Conservation (phyloP, 2,329 filamentous ascomycete genomes). For the Aureobasidium mangrovei region DNA sequence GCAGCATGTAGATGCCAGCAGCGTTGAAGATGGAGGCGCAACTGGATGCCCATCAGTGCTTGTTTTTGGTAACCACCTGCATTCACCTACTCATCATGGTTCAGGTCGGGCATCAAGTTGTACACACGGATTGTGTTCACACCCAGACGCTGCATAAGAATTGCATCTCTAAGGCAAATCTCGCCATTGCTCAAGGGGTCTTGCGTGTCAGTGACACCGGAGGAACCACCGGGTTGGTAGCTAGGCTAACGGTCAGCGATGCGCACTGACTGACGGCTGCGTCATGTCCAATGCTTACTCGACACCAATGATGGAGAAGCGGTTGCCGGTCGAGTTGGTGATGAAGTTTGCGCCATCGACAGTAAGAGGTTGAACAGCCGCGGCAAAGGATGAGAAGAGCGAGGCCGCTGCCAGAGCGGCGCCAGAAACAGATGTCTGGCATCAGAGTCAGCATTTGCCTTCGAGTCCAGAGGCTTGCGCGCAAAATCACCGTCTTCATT, state of each 20-base stretch:
- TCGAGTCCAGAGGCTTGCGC: not conserved
- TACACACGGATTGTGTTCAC: constrained; percentile 55
- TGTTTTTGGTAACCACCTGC: too few relatives aligned
- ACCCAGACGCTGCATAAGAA: constrained; percentile 44
- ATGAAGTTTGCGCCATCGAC: constrained; percentile 47
- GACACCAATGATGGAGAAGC: constrained; percentile 51
- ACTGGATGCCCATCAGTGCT: too few relatives aligned
- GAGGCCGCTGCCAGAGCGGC: constrained; percentile 13
- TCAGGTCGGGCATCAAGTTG: constrained; percentile 46
- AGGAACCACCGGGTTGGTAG: constrained; percentile 51
- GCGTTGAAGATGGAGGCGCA: constrained; percentile 52
- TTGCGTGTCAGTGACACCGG: constrained; percentile 37
- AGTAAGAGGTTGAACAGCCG: constrained; percentile 39
- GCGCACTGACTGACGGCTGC: not conserved
- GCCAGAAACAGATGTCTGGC: constrained; percentile 7
- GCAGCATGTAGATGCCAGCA: constrained; percentile 57
- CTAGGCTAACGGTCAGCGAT: constrained; percentile 1
- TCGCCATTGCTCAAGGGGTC: constrained; percentile 47
- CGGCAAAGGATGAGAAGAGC: constrained; percentile 24
- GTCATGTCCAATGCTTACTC: constrained; percentile 25
- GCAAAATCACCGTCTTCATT: constrained; percentile 7
- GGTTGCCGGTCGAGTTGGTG: constrained; percentile 44
- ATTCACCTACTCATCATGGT: constrained; percentile 42
- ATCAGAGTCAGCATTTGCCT: not conserved
- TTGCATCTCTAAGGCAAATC: constrained; percentile 49